Percentiles rank a stretch among this genome's conserved stretches.
Conservation (phyloP, 441 rosid genomes). For the Manihot esculenta region DNA sequence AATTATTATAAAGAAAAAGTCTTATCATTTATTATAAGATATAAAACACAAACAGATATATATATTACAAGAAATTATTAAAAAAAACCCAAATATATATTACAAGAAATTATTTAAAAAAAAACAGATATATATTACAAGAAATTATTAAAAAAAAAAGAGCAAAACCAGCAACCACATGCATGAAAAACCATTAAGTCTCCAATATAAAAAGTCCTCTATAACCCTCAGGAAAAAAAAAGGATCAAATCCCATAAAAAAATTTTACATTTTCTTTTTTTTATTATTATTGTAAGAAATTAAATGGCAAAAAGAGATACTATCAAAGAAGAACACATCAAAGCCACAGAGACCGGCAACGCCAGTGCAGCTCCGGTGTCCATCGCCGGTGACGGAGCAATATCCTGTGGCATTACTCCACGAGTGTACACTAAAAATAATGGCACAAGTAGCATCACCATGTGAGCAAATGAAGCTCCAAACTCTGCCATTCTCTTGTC, state of each 20-base stretch:
- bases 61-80: no score
- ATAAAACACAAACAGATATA: no score
- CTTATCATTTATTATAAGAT: no score
- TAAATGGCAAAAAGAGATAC: constrained; percentile 25
- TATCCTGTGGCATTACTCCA: constrained; percentile 30
- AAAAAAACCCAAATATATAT: neutral
- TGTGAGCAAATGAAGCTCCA: constrained; percentile 12
- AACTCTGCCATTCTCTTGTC: constrained; percentile 20
- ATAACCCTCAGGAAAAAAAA: no score
- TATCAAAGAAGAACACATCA: constrained; percentile 26
- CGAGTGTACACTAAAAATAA: constrained; percentile 2
- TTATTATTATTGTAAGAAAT: constrained; percentile 10
- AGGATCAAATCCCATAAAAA: no score
- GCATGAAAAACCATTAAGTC: neutral
- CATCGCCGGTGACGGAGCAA: constrained; percentile 43
- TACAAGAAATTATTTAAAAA: neutral
- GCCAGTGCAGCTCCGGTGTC: constrained; percentile 35
- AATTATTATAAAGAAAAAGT: no score
- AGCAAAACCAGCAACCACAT: constrained; percentile 4
- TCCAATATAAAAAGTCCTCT: neutral
- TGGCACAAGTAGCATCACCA: constrained; percentile 14
- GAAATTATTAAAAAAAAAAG: neutral
- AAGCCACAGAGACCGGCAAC: constrained; percentile 20
- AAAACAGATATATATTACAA: no score
- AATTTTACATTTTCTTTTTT: no score